Percentiles rank a stretch among this genome's conserved stretches.
phyloP scores from a whole-genome alignment of 257 asterid species.

The Solanum chiquidenum region DNA sequence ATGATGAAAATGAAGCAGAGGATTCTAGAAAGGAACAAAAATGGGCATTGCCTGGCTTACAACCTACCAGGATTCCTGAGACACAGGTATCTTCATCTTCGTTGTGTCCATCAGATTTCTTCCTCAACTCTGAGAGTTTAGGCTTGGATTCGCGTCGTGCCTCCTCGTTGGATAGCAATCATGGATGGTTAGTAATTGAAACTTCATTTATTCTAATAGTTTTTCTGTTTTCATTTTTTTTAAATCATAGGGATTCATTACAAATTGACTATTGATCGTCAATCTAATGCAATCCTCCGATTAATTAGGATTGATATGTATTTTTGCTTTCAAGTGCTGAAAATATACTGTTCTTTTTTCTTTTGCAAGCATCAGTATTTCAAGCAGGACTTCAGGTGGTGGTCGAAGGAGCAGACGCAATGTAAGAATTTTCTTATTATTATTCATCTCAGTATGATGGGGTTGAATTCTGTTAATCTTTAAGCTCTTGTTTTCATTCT shows the following conservation, averaged over 20 bases:
- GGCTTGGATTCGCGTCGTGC: conserved; percentile 41
- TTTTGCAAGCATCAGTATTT: conserved; percentile 34
- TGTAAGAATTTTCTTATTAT: conserved; percentile 29
- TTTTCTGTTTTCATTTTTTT: neutral
- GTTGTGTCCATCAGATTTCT: conserved; percentile 57
- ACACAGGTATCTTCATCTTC: conserved; percentile 39
- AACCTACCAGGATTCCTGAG: conserved; percentile 22
- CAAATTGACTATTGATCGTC: neutral
- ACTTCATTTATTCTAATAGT: neutral
- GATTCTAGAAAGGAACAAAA: conserved; percentile 21
- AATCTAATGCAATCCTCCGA: neutral
- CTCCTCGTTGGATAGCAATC: conserved; percentile 49
- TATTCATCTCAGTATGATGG: neutral
- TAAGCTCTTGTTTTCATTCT: conserved; percentile 8
- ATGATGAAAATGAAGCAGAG: conserved; percentile 25
- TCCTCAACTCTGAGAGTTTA: conserved; percentile 58
- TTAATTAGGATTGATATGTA: neutral
- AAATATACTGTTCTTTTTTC: neutral
- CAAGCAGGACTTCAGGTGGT: conserved; percentile 34
- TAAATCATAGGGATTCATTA: neutral
- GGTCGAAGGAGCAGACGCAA: conserved; percentile 51
- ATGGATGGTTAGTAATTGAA: conserved; percentile 38
- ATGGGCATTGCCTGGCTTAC: conserved; percentile 60
- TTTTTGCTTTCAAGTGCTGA: neutral
- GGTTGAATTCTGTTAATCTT: neutral